Evolutionary conservation across 2,329 filamentous ascomycete genomes (phyloP), one percentile per base, ranked within the genome.

Genomic region (Amauroascus verrucosus): DNA sequence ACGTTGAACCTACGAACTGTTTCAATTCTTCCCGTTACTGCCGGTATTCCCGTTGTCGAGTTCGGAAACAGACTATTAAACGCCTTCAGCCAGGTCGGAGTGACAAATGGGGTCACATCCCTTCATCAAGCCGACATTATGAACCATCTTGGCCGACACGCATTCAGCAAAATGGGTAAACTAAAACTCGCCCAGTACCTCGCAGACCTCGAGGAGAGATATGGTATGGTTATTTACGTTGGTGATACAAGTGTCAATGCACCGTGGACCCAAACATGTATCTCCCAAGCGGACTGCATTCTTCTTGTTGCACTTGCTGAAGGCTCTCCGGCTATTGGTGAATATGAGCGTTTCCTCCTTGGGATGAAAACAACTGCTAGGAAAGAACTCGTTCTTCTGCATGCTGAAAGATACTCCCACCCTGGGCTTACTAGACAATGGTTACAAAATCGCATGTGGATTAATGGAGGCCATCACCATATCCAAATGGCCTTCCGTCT

Each of bases 241-340:
- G 93, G 91, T 49, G 93, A 98, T 68, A 98, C 94, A 3, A 95
- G 84, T 56, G 93, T 97, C 62, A 97, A 95, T 62, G 88, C 94
- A 1, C 90, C 91, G 0, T 98, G 93, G 93, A 98, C 94, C 0
- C 89, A 96, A 64, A 97, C 93, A 0, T 98, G 94, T 67, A 96
- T 98, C 59, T 85, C 86, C 14, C 93, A 98, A 69, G 93, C 93
- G 1, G 93, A 98, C 69, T 96, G 90, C 61, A 96, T 98, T 58
- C 77, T 98, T 6, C 77, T 98, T 7, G 88, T 98, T 26, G 93
- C 89, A 0, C 73, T 97, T 13, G 93, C 90, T 0, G 93, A 97
- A 65, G 85, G 85, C 0, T 95, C 90, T 2, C 85, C 93, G 0
- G 84, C 80, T 43, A 93, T 97, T 59, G 93, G 93, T 40, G 94